These are phyloP conservation scores for Cyberlindnera galapagoensis DNA, from an alignment of 805 yeast species.

Conservation along the genomic window DNA sequence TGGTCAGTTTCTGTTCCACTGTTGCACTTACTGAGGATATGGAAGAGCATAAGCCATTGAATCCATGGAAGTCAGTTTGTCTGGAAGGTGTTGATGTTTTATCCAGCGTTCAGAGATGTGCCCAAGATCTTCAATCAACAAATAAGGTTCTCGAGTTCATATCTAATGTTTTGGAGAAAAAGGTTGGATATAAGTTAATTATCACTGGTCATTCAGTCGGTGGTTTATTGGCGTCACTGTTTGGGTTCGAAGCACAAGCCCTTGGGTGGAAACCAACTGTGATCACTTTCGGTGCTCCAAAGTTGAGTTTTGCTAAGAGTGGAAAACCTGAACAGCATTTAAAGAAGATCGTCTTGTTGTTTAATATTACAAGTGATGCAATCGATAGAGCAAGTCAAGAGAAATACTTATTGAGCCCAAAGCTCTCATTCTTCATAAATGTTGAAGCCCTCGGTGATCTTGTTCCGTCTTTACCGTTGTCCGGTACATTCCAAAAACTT, in stretches of 20 bases:
- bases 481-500: not conserved
- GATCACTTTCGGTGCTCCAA: conserved; percentile 1
- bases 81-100: not conserved
- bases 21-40: not conserved
- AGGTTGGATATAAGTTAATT: not conserved
- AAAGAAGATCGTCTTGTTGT: not conserved
- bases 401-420: not conserved
- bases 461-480: not conserved
- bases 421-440: not conserved
- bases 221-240: conserved; percentile 1
- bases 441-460: conserved; percentile 1
- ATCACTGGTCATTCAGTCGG: conserved; percentile 1
- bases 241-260: not conserved
- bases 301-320: not conserved
- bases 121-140: not conserved
- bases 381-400: not conserved
- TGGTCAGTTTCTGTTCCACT: not conserved
- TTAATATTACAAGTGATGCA: conserved; percentile 1
- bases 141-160: not conserved
- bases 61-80: not conserved
- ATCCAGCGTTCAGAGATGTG: not conserved
- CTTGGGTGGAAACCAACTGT: not conserved
- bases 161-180: not conserved
- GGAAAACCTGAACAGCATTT: not conserved
- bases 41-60: not conserved